Percentiles rank a stretch among this genome's conserved stretches.
These are phyloP conservation scores for Colletotrichum sojae DNA, from an alignment of 2,329 filamentous ascomycete genomes.

Conservation along the genomic window DNA sequence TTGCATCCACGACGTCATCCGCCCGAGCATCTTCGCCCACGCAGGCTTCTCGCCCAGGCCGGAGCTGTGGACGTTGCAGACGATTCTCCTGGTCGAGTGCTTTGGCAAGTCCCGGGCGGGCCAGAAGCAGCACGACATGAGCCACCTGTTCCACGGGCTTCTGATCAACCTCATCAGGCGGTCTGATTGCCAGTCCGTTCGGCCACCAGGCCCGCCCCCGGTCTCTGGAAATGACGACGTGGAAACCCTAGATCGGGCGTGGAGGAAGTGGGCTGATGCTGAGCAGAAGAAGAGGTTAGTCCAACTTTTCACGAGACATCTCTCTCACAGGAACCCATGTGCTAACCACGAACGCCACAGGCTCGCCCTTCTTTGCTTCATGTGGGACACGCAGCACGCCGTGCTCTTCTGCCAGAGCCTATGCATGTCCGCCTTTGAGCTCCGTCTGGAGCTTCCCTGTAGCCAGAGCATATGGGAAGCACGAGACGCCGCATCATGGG, in stretches of 20 bases:
- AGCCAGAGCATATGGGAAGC: conserved; percentile 71
- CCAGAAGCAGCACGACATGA: conserved; percentile 75
- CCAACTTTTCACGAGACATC: background rate
- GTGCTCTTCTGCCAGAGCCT: conserved; percentile 76
- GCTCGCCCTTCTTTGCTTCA: conserved; percentile 72
- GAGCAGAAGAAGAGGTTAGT: conserved; percentile 70
- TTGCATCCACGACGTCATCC: conserved; percentile 72
- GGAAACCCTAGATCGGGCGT: conserved; percentile 60
- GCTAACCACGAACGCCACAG: conserved; percentile 45
- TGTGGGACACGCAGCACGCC: conserved; percentile 77
- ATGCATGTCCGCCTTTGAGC: conserved; percentile 76
- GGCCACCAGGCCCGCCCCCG: conserved; percentile 44
- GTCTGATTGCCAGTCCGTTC: conserved; percentile 53
- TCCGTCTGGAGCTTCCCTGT: conserved; percentile 70
- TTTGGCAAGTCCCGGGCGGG: conserved; percentile 75
- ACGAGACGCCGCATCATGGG: conserved; percentile 65
- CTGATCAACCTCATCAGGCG: conserved; percentile 55
- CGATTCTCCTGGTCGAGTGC: conserved; percentile 74
- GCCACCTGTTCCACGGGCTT: conserved; percentile 65
- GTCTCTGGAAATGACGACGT: conserved; percentile 47
- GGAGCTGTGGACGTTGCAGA: conserved; percentile 72
- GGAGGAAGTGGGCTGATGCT: conserved; percentile 66
- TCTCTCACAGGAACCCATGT: background rate
- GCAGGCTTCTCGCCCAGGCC: conserved; percentile 70
- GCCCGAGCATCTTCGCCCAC: conserved; percentile 72